These are phyloP conservation scores for Parathielavia hyrcaniae DNA, from an alignment of 495 filamentous ascomycete species.

Conservation along the genomic window DNA sequence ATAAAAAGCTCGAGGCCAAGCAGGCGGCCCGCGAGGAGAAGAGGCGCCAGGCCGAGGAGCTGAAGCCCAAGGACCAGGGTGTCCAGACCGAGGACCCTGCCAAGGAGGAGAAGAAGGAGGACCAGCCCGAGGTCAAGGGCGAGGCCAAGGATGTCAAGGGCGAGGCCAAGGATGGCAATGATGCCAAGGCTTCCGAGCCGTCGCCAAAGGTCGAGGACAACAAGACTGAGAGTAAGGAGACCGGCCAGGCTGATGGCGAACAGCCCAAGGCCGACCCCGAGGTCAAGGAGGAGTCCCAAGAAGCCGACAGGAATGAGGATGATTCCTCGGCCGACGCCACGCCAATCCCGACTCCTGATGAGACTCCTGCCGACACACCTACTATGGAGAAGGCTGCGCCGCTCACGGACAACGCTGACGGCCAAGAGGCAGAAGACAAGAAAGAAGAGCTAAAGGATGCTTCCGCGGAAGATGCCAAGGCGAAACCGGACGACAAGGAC, in stretches of 20 bases:
- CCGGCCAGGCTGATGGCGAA: conserved; percentile 14
- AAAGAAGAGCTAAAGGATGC: conserved; percentile 10
- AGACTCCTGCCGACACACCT: conserved; percentile 26
- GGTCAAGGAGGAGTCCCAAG: not conserved
- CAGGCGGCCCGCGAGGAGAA: conserved; percentile 34
- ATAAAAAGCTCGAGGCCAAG: conserved; percentile 35
- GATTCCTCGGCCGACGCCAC: conserved; percentile 21
- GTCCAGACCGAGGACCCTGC: conserved; percentile 31
- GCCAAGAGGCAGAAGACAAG: conserved; percentile 4
- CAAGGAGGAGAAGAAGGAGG: conserved; percentile 28
- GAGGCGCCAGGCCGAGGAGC: conserved; percentile 37
- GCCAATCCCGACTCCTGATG: conserved; percentile 24
- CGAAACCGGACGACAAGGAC: conserved; percentile 2
- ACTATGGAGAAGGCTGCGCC: conserved; percentile 26
- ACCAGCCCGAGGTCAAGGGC: conserved; percentile 27
- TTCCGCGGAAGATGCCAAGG: not conserved
- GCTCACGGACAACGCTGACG: conserved; percentile 6
- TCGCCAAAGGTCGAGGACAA: not conserved
- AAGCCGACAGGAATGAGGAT: conserved; percentile 16
- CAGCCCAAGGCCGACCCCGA: conserved; percentile 4
- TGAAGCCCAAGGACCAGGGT: conserved; percentile 36
- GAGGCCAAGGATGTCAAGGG: not conserved
- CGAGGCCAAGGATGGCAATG: conserved; percentile 29
- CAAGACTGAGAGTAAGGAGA: conserved; percentile 3
- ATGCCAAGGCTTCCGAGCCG: conserved; percentile 16